These are phyloP conservation scores for Podospora anserina DNA, from an alignment of 495 filamentous ascomycete genomes.

Conservation along the genomic window DNA sequence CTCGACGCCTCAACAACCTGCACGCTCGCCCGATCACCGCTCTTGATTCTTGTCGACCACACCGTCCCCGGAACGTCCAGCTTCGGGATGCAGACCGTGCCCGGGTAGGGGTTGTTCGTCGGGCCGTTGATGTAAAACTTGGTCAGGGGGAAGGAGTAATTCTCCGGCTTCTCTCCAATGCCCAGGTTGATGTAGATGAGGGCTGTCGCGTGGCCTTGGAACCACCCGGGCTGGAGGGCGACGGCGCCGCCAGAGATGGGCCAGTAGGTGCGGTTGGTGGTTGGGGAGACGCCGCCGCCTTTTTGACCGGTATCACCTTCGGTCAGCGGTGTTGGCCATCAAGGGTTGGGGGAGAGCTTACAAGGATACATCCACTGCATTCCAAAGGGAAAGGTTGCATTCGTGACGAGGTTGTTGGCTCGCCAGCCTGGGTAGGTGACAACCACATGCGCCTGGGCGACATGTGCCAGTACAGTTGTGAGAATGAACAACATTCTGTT, in stretches of 20 bases:
- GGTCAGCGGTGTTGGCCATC: background rate
- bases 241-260: constrained; percentile 77
- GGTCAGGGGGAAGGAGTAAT: constrained; percentile 65
- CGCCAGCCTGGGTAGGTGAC: constrained; percentile 86
- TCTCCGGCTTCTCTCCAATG: constrained; percentile 61
- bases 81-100: constrained; percentile 78
- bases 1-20: constrained; percentile 79
- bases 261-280: constrained; percentile 83
- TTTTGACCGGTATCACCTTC: constrained; percentile 3
- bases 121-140: constrained; percentile 80
- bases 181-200: constrained; percentile 90
- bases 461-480: background rate
- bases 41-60: constrained; percentile 48
- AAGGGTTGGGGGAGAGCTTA: constrained; percentile 50
- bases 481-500: background rate
- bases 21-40: constrained; percentile 82
- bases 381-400: constrained; percentile 78
- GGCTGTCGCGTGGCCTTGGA: constrained; percentile 75
- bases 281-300: constrained; percentile 80
- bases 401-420: constrained; percentile 82
- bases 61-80: constrained; percentile 72
- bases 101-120: constrained; percentile 68
- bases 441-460: constrained; percentile 62
- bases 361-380: constrained; percentile 94
- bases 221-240: constrained; percentile 84